These are phyloP conservation scores for Fusarium sacchari DNA, from an alignment of 2,329 filamentous ascomycete species.

Conservation along the genomic window DNA sequence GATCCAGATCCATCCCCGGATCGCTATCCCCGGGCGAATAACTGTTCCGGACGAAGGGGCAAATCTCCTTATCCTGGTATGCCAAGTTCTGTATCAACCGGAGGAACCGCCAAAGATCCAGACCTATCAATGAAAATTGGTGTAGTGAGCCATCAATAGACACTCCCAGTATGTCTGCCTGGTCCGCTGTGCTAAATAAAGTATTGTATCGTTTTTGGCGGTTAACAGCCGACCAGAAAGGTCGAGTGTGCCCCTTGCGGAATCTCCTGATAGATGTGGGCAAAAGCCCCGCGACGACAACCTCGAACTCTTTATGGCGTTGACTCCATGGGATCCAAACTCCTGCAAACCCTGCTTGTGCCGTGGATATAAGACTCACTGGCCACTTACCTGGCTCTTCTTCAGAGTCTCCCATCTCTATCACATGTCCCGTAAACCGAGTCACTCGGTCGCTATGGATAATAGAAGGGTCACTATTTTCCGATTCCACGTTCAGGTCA, in stretches of 20 bases:
- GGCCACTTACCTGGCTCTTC: constrained; percentile 47
- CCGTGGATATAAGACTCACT: constrained; percentile 60
- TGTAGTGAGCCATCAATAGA: constrained; percentile 76
- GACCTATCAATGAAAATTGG: constrained; percentile 73
- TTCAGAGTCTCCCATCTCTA: constrained; percentile 54
- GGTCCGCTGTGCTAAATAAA: constrained; percentile 55
- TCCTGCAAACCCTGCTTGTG: constrained; percentile 58
- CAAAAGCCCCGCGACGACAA: constrained; percentile 67
- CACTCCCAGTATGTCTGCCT: constrained; percentile 69
- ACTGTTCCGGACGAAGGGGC: constrained; percentile 54
- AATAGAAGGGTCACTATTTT: constrained; percentile 49
- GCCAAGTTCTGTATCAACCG: constrained; percentile 78
- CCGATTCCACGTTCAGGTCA: constrained; percentile 55
- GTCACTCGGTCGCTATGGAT: constrained; percentile 59
- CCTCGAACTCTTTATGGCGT: constrained; percentile 53
- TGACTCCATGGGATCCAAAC: constrained; percentile 60
- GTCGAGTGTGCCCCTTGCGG: constrained; percentile 61
- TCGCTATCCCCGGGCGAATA: constrained; percentile 9
- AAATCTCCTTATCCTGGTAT: constrained; percentile 57
- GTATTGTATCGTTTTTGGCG: constrained; percentile 53
- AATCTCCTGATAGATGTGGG: constrained; percentile 67
- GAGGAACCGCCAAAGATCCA: constrained; percentile 73
- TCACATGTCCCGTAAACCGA: constrained; percentile 57
- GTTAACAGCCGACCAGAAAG: constrained; percentile 57
- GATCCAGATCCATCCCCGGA: constrained; percentile 31